Percentiles rank a stretch among this genome's conserved stretches.
Evolutionary conservation across 345 rosid species (phyloP).

Genomic region (Rhizophora mangle): DNA sequence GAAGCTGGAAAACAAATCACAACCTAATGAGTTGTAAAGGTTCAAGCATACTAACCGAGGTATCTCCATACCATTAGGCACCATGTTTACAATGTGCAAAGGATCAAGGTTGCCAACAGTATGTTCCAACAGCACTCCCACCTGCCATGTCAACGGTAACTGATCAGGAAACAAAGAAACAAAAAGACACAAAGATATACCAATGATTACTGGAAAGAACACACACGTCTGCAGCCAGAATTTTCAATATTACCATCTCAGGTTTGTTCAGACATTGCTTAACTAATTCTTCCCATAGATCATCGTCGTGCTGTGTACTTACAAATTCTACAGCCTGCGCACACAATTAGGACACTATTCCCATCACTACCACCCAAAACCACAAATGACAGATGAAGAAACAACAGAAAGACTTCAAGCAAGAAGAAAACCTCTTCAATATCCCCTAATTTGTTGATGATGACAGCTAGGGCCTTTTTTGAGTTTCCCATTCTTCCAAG

Average conservation of each 20-base stretch:
- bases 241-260: slow-evolving; percentile 68
- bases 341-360: slow-evolving; percentile 19
- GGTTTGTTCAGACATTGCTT: slow-evolving; percentile 93
- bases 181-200: background rate
- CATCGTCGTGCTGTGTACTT: slow-evolving; percentile 93
- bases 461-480: slow-evolving; percentile 83
- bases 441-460: slow-evolving; percentile 85
- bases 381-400: slow-evolving; percentile 11
- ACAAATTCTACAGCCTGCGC: slow-evolving; percentile 98
- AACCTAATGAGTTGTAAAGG: background rate
- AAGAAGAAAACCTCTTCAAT: slow-evolving; percentile 73
- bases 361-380: slow-evolving; percentile 8
- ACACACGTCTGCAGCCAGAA: background rate
- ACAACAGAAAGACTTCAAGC: slow-evolving; percentile 13
- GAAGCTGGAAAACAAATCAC: background rate
- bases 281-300: slow-evolving; percentile 98
- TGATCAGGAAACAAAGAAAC: slow-evolving; percentile 2
- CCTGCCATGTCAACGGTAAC: slow-evolving; percentile 49
- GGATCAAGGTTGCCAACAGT: slow-evolving; percentile 99
- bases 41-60: slow-evolving; percentile 67
- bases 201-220: background rate
- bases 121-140: slow-evolving; percentile 92
- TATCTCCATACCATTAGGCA: slow-evolving; percentile 97
- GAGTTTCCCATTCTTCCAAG: slow-evolving; percentile 99
- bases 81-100: slow-evolving; percentile 90